A percentile compares a stretch with the other conserved stretches of the same genome.
Evolutionary conservation across 257 asterid species (phyloP).

Genomic region (Plectranthus barbatus): DNA sequence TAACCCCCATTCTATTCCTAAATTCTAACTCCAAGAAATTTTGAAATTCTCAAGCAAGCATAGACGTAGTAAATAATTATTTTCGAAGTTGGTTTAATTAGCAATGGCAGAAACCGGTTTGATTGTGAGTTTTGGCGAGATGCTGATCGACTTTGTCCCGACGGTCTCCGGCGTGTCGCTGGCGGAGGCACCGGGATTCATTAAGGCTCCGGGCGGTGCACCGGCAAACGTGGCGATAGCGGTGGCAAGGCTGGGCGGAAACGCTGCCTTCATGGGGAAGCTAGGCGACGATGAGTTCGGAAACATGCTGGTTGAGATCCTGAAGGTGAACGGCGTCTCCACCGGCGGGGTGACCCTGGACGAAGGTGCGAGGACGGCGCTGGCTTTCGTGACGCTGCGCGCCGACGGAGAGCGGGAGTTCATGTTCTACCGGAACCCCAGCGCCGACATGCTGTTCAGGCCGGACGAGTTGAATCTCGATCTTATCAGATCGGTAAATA

Average conservation of each 20-base stretch:
- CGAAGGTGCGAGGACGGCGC: conserved; percentile 56
- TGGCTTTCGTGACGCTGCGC: too few relatives aligned
- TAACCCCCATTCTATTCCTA: too few relatives aligned
- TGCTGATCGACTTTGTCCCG: conserved; percentile 78
- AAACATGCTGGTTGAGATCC: conserved; percentile 58
- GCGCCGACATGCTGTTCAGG: conserved; percentile 56
- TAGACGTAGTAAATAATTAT: too few relatives aligned
- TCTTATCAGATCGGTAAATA: conserved; percentile 61
- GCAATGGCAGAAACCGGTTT: conserved; percentile 2
- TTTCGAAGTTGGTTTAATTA: too few relatives aligned
- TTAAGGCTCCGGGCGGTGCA: conserved; percentile 76
- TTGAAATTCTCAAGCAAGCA: too few relatives aligned
- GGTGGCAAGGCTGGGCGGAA: conserved; percentile 54
- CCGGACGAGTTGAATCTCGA: conserved; percentile 62
- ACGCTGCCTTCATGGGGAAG: too few relatives aligned
- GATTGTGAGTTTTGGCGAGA: conserved; percentile 71
- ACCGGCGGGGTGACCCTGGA: conserved; percentile 47
- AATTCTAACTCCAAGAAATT: too few relatives aligned
- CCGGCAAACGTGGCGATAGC: conserved; percentile 85
- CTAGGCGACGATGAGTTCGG: too few relatives aligned
- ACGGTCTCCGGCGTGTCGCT: conserved; percentile 73
- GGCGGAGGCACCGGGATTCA: conserved; percentile 61
- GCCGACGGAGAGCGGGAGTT: too few relatives aligned
- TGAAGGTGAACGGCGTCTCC: conserved; percentile 49
- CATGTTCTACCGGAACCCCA: too few relatives aligned